Evolutionary conservation across 768 basidiomycete species (phyloP).

Genomic region (Tricholoma sp.): DNA sequence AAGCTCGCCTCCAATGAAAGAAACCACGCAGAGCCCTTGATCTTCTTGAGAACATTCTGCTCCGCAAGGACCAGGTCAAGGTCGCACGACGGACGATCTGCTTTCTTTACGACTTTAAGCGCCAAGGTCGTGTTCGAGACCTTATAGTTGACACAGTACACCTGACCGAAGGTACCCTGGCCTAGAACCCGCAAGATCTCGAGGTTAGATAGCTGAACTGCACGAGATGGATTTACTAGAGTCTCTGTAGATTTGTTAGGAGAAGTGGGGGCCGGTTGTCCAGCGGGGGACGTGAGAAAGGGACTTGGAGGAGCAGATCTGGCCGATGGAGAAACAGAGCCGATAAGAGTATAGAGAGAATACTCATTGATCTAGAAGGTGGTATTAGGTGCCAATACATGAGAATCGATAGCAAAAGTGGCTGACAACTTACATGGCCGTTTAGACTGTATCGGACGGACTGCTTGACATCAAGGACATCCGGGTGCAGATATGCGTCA

Average conservation of each 20-base stretch:
- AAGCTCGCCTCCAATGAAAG: conserved; percentile 10
- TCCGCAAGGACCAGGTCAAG: conserved; percentile 4
- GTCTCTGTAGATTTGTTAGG: background rate
- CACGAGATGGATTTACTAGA: background rate
- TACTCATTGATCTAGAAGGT: background rate
- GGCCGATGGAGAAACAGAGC: background rate
- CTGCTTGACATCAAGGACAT: conserved; percentile 6
- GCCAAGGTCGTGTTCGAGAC: conserved; percentile 5
- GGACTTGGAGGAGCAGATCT: background rate
- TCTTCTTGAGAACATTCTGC: conserved; percentile 4
- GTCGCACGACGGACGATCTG: background rate
- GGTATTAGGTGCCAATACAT: background rate
- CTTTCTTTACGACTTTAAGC: conserved; percentile 10
- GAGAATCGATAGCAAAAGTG: background rate
- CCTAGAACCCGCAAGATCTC: conserved; percentile 7
- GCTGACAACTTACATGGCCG: conserved; percentile 3
- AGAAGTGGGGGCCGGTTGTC: background rate
- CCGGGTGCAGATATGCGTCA: conserved; percentile 6
- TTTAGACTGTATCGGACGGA: conserved; percentile 1
- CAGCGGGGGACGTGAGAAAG: background rate
- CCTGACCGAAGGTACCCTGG: conserved; percentile 8
- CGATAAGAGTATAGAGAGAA: background rate
- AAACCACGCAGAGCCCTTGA: background rate
- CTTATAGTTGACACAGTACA: conserved; percentile 8
- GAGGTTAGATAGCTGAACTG: conserved; percentile 5